A percentile compares a stretch with the other conserved stretches of the same genome.
These are phyloP conservation scores for Acanthamoeba royreba DNA, from an alignment of 208 protist species.

Conservation along the genomic window DNA sequence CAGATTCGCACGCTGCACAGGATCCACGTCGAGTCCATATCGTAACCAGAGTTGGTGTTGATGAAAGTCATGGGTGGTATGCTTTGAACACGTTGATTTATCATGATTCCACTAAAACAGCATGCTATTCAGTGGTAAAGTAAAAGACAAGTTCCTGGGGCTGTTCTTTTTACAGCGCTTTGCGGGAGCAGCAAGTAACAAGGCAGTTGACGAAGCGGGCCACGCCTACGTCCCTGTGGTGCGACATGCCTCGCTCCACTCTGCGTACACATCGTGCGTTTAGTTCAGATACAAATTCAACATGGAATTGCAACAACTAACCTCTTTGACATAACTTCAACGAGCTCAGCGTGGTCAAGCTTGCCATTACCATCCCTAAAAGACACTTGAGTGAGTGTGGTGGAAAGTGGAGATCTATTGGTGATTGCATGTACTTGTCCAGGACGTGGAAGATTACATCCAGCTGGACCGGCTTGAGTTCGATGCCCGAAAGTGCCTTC, in stretches of 20 bases:
- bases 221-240: background rate
- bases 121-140: no score
- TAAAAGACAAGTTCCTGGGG: no score
- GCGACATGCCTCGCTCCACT: background rate
- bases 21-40: no score
- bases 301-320: background rate
- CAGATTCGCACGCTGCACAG: no score
- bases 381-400: background rate
- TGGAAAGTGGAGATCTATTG: background rate
- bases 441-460: conserved; percentile 6
- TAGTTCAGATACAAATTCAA: background rate
- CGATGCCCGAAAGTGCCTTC: background rate
- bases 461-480: background rate
- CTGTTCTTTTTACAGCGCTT: background rate
- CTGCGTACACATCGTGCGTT: background rate
- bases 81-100: no score
- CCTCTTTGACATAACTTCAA: background rate
- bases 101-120: no score
- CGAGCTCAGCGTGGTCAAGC: background rate
- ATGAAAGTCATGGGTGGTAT: no score
- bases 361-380: background rate
- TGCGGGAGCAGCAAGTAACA: background rate
- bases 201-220: background rate
- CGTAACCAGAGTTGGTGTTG: no score
- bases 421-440: background rate